phyloP scores from a whole-genome alignment of 371 early-diverging fungal genomes.

The Quaeritorhiza haematococci region DNA sequence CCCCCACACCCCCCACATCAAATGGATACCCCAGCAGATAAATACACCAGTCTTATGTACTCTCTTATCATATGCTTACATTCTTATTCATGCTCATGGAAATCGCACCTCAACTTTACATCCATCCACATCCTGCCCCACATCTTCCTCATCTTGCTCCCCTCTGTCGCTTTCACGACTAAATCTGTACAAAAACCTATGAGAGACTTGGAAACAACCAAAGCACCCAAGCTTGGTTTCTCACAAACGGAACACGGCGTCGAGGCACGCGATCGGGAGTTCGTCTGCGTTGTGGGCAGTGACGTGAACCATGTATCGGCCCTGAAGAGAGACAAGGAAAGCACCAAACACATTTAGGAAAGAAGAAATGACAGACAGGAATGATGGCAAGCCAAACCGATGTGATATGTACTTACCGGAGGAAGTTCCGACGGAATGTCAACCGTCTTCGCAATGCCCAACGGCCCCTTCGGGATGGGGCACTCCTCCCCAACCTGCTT shows the following conservation, averaged over 20 bases:
- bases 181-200: too few species aligned
- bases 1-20: too few species aligned
- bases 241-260: constrained; percentile 31
- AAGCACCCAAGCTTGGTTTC: too few species aligned
- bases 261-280: constrained; percentile 24
- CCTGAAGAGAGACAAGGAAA: constrained; percentile 17
- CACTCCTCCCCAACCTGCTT: constrained; percentile 31
- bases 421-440: constrained; percentile 39
- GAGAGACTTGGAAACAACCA: too few species aligned
- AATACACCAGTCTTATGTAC: too few species aligned
- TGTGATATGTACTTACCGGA: constrained; percentile 24
- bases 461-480: constrained; percentile 36
- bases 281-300: constrained; percentile 23
- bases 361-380: neutral
- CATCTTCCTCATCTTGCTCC: too few species aligned
- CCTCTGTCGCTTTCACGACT: too few species aligned
- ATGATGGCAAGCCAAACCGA: neutral
- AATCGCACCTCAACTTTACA: too few species aligned
- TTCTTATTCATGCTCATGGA: too few species aligned
- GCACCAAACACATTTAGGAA: neutral
- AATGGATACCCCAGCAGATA: too few species aligned
- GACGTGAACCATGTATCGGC: constrained; percentile 31
- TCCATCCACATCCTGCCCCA: too few species aligned
- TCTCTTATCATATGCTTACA: too few species aligned
- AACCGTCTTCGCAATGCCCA: constrained; percentile 26